Percentiles rank a stretch among this genome's conserved stretches.
phyloP scores from a whole-genome alignment of 1,139 yeast genomes.

The Zygosaccharomyces sapae region DNA sequence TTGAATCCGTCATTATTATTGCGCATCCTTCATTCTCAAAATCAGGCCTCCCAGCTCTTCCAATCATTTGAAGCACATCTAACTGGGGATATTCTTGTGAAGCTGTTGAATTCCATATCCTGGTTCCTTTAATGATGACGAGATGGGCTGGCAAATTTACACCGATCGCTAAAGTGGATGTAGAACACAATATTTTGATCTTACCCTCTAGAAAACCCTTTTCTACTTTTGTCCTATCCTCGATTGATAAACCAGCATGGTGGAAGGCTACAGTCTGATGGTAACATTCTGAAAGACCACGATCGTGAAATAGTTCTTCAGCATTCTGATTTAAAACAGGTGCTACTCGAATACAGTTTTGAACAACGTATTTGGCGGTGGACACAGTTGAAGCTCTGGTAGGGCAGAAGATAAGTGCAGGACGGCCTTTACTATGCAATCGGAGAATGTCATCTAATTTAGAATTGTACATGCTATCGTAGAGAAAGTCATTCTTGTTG shows the following conservation, averaged over 20 bases:
- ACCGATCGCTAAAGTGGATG: slow-evolving; percentile 81
- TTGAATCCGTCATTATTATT: slow-evolving; percentile 47
- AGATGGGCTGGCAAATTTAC: slow-evolving; percentile 93
- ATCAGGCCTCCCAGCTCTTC: slow-evolving; percentile 57
- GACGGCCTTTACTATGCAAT: slow-evolving; percentile 40
- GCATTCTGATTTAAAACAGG: background rate
- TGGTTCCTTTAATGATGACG: slow-evolving; percentile 88
- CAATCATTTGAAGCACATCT: slow-evolving; percentile 51
- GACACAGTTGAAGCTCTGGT: slow-evolving; percentile 47
- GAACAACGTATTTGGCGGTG: slow-evolving; percentile 44
- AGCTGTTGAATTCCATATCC: slow-evolving; percentile 38
- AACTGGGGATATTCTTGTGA: slow-evolving; percentile 44
- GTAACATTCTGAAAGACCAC: slow-evolving; percentile 18
- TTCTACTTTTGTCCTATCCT: slow-evolving; percentile 47
- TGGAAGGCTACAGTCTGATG: slow-evolving; percentile 49
- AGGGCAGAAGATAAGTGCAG: slow-evolving; percentile 50
- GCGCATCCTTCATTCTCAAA: slow-evolving; percentile 51
- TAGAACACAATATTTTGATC: slow-evolving; percentile 47
- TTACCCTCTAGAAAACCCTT: slow-evolving; percentile 42
- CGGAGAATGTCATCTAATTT: slow-evolving; percentile 41
- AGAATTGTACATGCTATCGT: slow-evolving; percentile 42
- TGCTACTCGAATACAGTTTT: slow-evolving; percentile 14
- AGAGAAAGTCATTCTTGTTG: slow-evolving; percentile 43
- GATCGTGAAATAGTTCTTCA: slow-evolving; percentile 11
- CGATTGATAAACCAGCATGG: slow-evolving; percentile 52